A percentile compares a stretch with the other conserved stretches of the same genome.
Conservation (phyloP, 371 early-diverging fungal genomes). For the Syncephalastrum racemosum region DNA sequence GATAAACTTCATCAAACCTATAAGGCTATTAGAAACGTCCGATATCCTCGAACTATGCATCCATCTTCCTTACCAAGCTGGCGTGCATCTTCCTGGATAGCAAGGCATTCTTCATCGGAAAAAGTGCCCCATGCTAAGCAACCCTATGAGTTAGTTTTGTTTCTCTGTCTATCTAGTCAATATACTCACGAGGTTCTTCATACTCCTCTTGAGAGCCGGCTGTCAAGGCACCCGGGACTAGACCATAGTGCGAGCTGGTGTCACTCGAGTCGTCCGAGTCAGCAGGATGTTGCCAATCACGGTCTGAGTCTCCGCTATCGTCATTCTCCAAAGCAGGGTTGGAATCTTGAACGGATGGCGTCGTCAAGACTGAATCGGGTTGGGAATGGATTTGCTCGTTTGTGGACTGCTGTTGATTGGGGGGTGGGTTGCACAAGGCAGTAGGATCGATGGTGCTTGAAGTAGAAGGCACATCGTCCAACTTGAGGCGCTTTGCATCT, state of each 20-base stretch:
- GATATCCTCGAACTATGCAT: constrained; percentile 2
- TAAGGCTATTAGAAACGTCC: too few species aligned
- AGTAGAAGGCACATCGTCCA: too few species aligned
- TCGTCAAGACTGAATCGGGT: too few species aligned
- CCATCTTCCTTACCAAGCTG: constrained; percentile 23
- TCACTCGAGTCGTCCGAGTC: constrained; percentile 25
- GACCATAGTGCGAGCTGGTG: constrained; percentile 15
- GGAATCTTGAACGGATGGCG: too few species aligned
- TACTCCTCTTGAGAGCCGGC: constrained; percentile 32
- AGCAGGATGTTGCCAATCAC: constrained; percentile 40
- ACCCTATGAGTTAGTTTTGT: not conserved
- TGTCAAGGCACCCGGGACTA: constrained; percentile 16
- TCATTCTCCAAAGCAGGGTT: constrained; percentile 30
- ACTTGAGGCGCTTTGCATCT: too few species aligned
- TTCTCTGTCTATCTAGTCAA: not conserved
- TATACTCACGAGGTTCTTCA: constrained; percentile 21
- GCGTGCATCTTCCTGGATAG: constrained; percentile 32
- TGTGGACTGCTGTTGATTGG: too few species aligned
- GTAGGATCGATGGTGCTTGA: too few species aligned
- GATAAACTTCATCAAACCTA: constrained; percentile 52
- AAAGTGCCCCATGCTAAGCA: constrained; percentile 39
- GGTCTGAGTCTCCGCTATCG: constrained; percentile 51
- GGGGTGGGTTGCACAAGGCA: too few species aligned
- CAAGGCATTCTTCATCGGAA: constrained; percentile 37
- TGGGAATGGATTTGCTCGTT: too few species aligned